phyloP scores from a whole-genome alignment of 345 rosid genomes.

The Pistacia atlantica region DNA sequence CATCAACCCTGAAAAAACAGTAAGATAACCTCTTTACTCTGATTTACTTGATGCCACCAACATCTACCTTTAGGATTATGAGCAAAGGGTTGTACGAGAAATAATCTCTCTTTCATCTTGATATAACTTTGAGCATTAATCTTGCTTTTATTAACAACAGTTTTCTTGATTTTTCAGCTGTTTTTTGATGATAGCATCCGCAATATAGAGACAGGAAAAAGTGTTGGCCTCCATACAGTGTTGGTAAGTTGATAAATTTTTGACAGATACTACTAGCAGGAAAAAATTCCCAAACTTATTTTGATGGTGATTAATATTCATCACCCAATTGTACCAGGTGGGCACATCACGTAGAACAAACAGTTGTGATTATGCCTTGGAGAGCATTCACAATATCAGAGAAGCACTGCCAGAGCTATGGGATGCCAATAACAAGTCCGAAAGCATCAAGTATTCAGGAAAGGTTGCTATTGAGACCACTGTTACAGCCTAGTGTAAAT shows the following conservation, averaged over 20 bases:
- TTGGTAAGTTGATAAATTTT: constrained; percentile 47
- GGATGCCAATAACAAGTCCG: constrained; percentile 50
- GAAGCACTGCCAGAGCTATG: constrained; percentile 81
- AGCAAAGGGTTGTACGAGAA: too few relatives aligned
- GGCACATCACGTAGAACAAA: constrained; percentile 62
- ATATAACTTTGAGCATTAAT: too few relatives aligned
- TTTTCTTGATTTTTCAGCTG: constrained; percentile 43
- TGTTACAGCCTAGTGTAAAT: constrained; percentile 50
- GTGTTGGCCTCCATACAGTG: constrained; percentile 71
- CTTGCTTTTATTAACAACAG: too few relatives aligned
- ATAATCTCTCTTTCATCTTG: too few relatives aligned
- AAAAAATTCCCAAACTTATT: neutral
- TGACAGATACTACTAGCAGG: neutral
- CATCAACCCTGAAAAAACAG: constrained; percentile 75
- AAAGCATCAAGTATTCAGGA: constrained; percentile 33
- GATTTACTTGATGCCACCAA: neutral
- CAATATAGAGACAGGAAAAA: constrained; percentile 69
- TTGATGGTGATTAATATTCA: neutral
- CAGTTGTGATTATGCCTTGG: constrained; percentile 77
- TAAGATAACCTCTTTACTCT: constrained; percentile 21
- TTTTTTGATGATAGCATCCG: constrained; percentile 88
- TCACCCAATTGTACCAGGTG: constrained; percentile 42
- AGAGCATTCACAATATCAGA: constrained; percentile 79
- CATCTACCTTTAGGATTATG: too few relatives aligned
- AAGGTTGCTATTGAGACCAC: constrained; percentile 63